Evolutionary conservation across 257 asterid genomes (phyloP).

Genomic region (Nicotiana obtusifolia): DNA sequence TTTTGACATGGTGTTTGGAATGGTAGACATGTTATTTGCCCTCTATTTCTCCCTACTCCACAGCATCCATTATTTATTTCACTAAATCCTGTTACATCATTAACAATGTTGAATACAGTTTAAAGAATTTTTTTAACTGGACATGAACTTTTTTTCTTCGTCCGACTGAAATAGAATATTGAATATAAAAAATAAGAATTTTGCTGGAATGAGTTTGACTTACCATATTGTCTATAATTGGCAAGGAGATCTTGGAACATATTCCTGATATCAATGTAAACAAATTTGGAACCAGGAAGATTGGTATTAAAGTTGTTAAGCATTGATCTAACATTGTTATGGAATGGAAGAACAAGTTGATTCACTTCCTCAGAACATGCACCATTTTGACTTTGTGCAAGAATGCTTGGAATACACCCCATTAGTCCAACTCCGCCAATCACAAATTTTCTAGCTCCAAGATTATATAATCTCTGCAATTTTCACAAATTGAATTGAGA

Average conservation of each 20-base stretch:
- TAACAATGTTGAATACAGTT: not conserved
- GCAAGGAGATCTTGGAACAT: constrained; percentile 76
- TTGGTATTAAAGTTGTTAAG: constrained; percentile 45
- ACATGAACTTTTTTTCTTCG: not conserved
- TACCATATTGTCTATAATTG: constrained; percentile 62
- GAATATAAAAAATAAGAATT: not conserved
- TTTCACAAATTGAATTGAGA: not conserved
- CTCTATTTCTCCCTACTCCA: constrained; percentile 22
- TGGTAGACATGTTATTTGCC: constrained; percentile 27
- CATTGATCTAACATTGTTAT: constrained; percentile 57
- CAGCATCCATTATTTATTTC: constrained; percentile 17
- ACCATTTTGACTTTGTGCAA: constrained; percentile 52
- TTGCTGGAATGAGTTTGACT: not conserved
- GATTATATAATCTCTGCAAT: constrained; percentile 65
- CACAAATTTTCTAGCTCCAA: constrained; percentile 86
- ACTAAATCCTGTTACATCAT: constrained; percentile 9
- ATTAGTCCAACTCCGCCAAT: constrained; percentile 74
- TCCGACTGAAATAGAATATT: not conserved
- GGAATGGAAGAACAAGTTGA: constrained; percentile 55
- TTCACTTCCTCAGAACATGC: constrained; percentile 63
- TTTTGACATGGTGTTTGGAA: constrained; percentile 21
- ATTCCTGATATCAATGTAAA: constrained; percentile 49
- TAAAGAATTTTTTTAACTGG: too few species aligned
- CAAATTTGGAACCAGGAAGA: constrained; percentile 57
- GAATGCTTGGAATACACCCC: constrained; percentile 89